Conservation (phyloP, 345 rosid species). For the Eucalyptus erythrocorys region DNA sequence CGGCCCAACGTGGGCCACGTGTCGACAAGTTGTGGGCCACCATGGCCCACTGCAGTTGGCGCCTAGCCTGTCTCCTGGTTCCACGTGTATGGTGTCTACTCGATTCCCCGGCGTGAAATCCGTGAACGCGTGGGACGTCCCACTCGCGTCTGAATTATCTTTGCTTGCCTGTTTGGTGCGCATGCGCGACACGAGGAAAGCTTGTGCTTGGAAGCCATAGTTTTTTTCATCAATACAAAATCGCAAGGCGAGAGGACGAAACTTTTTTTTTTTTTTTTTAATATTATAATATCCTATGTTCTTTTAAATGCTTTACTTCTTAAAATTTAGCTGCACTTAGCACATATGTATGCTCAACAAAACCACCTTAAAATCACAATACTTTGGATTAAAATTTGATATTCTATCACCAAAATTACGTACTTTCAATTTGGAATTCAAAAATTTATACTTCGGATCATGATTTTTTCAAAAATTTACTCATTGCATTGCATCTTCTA, state of each 20-base stretch:
- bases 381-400: background rate
- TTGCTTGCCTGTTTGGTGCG: background rate
- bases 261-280: too few relatives aligned
- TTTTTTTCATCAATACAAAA: background rate
- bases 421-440: background rate
- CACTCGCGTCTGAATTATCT: background rate
- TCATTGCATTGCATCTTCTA: background rate
- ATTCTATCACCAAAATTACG: background rate
- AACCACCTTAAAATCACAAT: background rate
- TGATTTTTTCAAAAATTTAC: background rate
- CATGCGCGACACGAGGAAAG: background rate
- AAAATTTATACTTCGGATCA: background rate
- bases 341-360: background rate
- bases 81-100: background rate
- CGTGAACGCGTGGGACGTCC: background rate
- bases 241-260: background rate
- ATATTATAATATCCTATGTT: background rate
- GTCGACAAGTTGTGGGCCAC: background rate
- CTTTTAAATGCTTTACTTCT: background rate
- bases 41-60: background rate
- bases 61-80: background rate
- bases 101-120: background rate
- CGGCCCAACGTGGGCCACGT: background rate
- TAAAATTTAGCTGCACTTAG: background rate
- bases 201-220: background rate